Percentiles rank a stretch among this genome's conserved stretches.
Conservation (phyloP, 306 rosid species). For the Hippophae rhamnoides region DNA sequence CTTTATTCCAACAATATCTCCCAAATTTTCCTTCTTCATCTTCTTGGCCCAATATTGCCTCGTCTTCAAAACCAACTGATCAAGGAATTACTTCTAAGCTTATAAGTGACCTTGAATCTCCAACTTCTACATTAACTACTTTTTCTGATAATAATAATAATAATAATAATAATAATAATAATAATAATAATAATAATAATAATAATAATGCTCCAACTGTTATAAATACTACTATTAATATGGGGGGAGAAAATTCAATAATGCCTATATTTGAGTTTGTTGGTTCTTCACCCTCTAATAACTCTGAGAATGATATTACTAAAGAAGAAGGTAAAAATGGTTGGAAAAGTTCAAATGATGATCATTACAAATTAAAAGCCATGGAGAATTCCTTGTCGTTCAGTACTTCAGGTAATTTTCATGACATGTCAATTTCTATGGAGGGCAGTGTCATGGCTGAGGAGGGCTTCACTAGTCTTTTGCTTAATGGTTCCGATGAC, state of each 20-base stretch:
- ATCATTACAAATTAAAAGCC: conserved; percentile 21
- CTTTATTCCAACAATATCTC: conserved; percentile 31
- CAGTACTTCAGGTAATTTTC: conserved; percentile 5
- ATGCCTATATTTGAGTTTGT: conserved; percentile 60
- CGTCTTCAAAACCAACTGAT: conserved; percentile 2
- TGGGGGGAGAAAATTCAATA: no score
- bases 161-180: conserved; percentile 28
- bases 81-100: conserved; percentile 14
- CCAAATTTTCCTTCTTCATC: conserved; percentile 9
- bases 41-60: not conserved
- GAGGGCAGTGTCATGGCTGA: conserved; percentile 36
- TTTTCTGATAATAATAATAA: conserved; percentile 37
- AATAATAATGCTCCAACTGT: no score
- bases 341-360: conserved; percentile 38
- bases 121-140: conserved; percentile 63
- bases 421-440: conserved; percentile 38
- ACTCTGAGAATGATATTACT: conserved; percentile 31
- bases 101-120: conserved; percentile 58
- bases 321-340: conserved; percentile 57
- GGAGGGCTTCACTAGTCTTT: conserved; percentile 83
- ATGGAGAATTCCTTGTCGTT: conserved; percentile 42
- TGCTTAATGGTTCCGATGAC: conserved; percentile 64
- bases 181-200: conserved; percentile 15
- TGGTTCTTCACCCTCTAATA: conserved; percentile 42
- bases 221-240: no score